Evolutionary conservation across 306 rosid species (phyloP).

Genomic region (Quercus bicolor): DNA sequence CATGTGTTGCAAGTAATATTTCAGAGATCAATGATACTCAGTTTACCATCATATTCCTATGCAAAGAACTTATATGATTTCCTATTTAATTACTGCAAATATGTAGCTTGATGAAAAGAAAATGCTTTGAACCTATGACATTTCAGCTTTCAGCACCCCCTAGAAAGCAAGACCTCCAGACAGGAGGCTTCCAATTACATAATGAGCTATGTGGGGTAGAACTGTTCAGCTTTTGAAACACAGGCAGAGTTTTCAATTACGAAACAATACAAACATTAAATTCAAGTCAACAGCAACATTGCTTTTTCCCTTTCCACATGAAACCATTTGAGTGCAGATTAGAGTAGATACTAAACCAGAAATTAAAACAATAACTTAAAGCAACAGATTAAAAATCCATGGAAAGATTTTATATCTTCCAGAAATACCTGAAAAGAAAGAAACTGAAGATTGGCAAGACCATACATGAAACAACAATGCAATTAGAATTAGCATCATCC

Average conservation of each 20-base stretch:
- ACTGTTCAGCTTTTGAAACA: background rate
- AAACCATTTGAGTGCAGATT: constrained; percentile 8
- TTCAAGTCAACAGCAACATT: background rate
- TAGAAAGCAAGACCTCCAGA: background rate
- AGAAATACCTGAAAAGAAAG: constrained; percentile 70
- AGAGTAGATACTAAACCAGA: background rate
- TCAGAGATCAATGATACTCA: background rate
- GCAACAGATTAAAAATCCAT: constrained; percentile 8
- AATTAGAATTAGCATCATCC: constrained; percentile 83
- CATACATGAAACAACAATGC: constrained; percentile 84
- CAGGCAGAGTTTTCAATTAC: background rate
- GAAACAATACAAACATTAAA: background rate
- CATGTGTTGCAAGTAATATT: too few species aligned
- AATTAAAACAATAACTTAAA: constrained; percentile 16
- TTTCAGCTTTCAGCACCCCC: background rate
- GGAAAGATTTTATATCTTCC: background rate
- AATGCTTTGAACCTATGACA: background rate
- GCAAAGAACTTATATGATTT: background rate
- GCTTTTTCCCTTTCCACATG: background rate
- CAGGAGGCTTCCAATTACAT: background rate
- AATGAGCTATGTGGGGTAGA: background rate
- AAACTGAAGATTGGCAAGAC: constrained; percentile 84
- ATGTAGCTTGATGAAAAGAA: background rate
- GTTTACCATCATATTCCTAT: background rate
- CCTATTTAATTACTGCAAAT: background rate